Base-by-base conservation (phyloP, 176 grass and related monocot species). In the Rhipidocladum racemiflorum region DNA sequence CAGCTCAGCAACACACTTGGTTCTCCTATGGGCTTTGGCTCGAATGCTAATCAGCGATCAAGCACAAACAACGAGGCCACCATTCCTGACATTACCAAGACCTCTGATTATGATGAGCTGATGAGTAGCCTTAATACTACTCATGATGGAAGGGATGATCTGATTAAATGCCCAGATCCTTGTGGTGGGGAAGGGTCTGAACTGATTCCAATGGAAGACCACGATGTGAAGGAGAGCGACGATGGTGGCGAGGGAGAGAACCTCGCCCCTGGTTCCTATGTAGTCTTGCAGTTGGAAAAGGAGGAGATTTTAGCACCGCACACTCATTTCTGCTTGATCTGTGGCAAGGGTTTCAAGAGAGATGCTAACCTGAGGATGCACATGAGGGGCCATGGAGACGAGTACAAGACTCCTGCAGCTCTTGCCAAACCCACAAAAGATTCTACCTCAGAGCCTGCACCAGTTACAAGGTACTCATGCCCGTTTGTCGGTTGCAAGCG, bases 311-410 rank as follows among this genome's bases (percentile, higher is more conserved):
- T 97, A 76, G 94, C 94, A 56, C 94, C 91, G 40, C 94, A 97
- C 61, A 97, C 91, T 62, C 94, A 97, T 84, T 97, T 97, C 64
- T 97, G 94, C 74, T 74, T 90, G 82, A 93, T 97, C 49, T 97
- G 94, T 81, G 94, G 94, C 34, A 97, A 97, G 85, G 94, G 94
- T 69, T 97, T 97, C 81, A 97, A 97, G 66, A 91, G 94, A 83
- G 94, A 97, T 87, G 94, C 94, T 65, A 97, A 97, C 43, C 85
- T 97, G 49, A 87, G 94, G 87, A 97, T 97, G 94, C 94, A 97
- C 77, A 97, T 97, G 94, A 93, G 94, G 36, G 94, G 94, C 61
- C 94, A 97, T 64, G 94, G 94, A 65, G 94, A 93, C 0, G 94
- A 97, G 81, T 97, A 97, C 84, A 97, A 97, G 83, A 97, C 91